phyloP scores from a whole-genome alignment of 1,284 basidiomycete species.

The Rhizoctonia solani region DNA sequence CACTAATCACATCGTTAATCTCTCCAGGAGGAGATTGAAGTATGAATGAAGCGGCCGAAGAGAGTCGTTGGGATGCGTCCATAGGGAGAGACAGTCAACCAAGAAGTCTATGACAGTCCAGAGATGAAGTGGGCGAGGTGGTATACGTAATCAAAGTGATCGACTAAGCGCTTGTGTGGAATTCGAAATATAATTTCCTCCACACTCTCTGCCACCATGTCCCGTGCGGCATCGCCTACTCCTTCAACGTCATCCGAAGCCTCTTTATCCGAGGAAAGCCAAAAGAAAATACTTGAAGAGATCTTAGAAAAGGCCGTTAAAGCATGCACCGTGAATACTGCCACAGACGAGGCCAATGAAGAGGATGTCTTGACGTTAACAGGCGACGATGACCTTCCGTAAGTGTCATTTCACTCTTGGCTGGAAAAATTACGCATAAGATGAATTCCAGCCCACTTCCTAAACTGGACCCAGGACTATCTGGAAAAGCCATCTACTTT shows the following conservation, averaged over 20 bases:
- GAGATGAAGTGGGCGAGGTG: not conserved
- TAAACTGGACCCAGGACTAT: constrained; percentile 18
- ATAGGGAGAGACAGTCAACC: constrained; percentile 46
- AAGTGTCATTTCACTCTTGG: not conserved
- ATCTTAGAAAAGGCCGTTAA: constrained; percentile 14
- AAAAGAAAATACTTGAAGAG: constrained; percentile 11
- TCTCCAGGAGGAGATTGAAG: constrained; percentile 91
- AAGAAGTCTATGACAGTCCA: constrained; percentile 5
- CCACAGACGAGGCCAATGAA: constrained; percentile 13
- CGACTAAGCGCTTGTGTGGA: constrained; percentile 5
- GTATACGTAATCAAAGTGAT: constrained; percentile 17
- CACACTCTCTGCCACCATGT: constrained; percentile 20
- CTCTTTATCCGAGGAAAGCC: constrained; percentile 15
- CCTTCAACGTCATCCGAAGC: constrained; percentile 27
- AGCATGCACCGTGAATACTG: constrained; percentile 19
- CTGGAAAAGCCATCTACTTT: constrained; percentile 17
- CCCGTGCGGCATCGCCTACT: constrained; percentile 14
- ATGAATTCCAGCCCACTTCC: constrained; percentile 4
- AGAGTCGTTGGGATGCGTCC: constrained; percentile 65
- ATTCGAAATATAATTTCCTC: constrained; percentile 32
- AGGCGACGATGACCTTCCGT: constrained; percentile 28
- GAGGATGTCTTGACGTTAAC: constrained; percentile 22
- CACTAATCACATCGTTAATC: constrained; percentile 70
- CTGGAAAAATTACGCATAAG: not conserved
- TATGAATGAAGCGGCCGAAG: constrained; percentile 75